Conservation (phyloP, 2,329 filamentous ascomycete genomes). For the Juglanconis oblonga region DNA sequence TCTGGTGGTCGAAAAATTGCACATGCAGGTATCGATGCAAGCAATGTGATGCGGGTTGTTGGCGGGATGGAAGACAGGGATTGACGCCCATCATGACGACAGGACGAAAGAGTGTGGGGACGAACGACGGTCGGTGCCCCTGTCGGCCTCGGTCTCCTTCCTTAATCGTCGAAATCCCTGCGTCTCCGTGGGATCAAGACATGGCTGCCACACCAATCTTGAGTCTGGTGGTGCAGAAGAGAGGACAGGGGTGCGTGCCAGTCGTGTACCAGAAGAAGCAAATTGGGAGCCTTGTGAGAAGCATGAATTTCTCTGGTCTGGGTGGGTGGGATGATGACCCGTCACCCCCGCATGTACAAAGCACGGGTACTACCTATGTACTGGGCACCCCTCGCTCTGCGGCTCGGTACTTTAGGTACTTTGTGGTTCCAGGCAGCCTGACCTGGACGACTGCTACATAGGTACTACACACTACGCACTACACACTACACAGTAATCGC, state of each 20-base stretch:
- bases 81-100: background rate
- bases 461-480: too few species aligned
- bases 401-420: slow-evolving; percentile 6
- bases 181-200: background rate
- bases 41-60: background rate
- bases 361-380: background rate
- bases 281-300: background rate
- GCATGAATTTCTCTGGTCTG: background rate
- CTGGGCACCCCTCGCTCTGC: background rate
- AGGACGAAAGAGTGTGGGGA: background rate
- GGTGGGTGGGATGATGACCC: too few species aligned
- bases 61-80: background rate
- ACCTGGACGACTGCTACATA: background rate
- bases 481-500: background rate
- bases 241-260: background rate
- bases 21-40: background rate
- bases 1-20: background rate
- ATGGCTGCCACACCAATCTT: background rate
- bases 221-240: background rate
- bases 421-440: background rate
- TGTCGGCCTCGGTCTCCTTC: background rate
- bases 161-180: too few species aligned
- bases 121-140: too few species aligned
- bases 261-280: too few species aligned
- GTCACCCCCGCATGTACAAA: too few species aligned